Conservation (phyloP, 768 basidiomycete species). For the Russula virescens region DNA sequence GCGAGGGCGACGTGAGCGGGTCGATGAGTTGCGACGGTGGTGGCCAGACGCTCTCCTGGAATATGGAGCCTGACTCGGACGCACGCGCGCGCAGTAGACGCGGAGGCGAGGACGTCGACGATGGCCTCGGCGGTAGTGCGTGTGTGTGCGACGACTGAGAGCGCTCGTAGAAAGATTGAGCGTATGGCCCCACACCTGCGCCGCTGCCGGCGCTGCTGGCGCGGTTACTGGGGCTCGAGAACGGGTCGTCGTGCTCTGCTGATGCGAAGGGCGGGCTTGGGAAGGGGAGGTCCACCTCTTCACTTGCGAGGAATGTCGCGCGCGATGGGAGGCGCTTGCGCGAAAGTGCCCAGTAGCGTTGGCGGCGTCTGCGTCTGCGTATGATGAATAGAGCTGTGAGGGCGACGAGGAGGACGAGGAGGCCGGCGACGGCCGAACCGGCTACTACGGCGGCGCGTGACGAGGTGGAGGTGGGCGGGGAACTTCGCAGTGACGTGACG, state of each 20-base stretch:
- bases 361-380: conserved; percentile 5
- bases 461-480: not conserved
- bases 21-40: conserved; percentile 18
- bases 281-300: conserved; percentile 17
- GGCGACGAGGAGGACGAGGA: conserved; percentile 6
- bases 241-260: conserved; percentile 1
- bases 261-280: not conserved
- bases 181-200: not conserved
- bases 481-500: conserved; percentile 10
- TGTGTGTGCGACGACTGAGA: not conserved
- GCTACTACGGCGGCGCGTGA: conserved; percentile 11
- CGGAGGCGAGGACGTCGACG: conserved; percentile 4
- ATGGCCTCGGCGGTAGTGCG: not conserved
- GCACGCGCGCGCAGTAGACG: conserved; percentile 17
- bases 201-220: not conserved
- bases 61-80: conserved; percentile 22
- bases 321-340: conserved; percentile 16
- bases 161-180: not conserved
- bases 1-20: conserved; percentile 12
- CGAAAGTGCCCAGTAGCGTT: conserved; percentile 16
- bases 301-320: conserved; percentile 14
- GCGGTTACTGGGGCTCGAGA: not conserved
- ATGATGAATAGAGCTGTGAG: conserved; percentile 14
- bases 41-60: conserved; percentile 24
- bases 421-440: conserved; percentile 15